Evolutionary conservation across 2,329 filamentous ascomycete genomes (phyloP), one percentile per base, ranked within the genome.

Genomic region (Beauveria sp.): DNA sequence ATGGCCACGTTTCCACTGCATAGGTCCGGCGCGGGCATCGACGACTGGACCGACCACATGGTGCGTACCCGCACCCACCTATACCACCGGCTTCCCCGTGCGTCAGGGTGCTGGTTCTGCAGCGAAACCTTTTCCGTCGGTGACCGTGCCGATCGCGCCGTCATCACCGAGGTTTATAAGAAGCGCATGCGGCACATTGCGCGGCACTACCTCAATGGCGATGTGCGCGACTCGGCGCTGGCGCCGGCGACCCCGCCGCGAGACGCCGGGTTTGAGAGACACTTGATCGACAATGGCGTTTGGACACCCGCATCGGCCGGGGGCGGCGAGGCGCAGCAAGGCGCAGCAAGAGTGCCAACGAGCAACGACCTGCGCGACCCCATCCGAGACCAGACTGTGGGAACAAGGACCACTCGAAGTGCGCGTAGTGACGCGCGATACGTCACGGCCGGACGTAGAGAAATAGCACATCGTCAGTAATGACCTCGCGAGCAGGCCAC

Each of bases 31-130:
- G 42, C 12, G 8, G 58, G 81, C 0, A 66, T 69, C 24, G 65
- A 72, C 0, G 58, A 18, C 2, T 85, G 82, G 82, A 75, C 81
- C 16, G 61, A 71, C 0, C 83, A 86, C 62, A 75, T 78, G 30
- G 58, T 68, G 2, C 28, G 63, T 0, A 67, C 71, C 1, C 80
- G 83, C 0, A 67, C 71, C 1, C 80, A 84, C 63, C 65, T 77
- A 9, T 2, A 42, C 0, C 40, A 68, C 4, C 60, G 20, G 0
- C 74, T 77, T 6, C 81, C 81, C 0, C 9, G 12, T 0, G 65
- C 65, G 12, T 72, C 73, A 5, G 58, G 74, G 0, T 86, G 83
- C 65, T 82, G 78, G 75, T 84, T 81, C 63, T 86, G 83, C 65
- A 72, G 78, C 59, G n/a, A 45, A 10, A 10, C 14, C 24, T 51